Base-by-base conservation (phyloP, 1,284 basidiomycete species). In the Ustilago vetiveriae region DNA sequence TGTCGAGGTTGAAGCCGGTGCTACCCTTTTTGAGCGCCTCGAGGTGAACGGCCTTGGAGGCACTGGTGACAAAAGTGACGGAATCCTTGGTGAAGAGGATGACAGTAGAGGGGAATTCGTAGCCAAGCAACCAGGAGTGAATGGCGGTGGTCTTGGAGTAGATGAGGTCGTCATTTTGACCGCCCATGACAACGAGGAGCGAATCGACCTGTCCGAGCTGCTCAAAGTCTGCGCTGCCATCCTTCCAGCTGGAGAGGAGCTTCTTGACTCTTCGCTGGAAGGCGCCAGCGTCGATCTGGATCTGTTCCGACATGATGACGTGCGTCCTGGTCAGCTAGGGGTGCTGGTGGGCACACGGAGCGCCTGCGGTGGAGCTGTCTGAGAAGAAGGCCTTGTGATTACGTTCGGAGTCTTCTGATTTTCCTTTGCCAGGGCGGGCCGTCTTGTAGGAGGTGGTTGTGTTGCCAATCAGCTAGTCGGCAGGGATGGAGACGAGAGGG, bases 71-170 rank as follows among this genome's bases (percentile, higher is more conserved):
- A 54, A 97, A 90, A 26, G 85, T 86, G 26, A 97, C 84, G 49
- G 89, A 85, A 74, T 89, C 89, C 13, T 76, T 73, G 72, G 90
- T 87, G 72, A 98, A 90, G 30, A 95, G 84, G 55, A 94, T 87
- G 38, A 98, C 85, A 0, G 94, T 97, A 0, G 92, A 93, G 0
- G 94, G 94, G 79, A 98, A 98, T 82, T 98, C 95, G 82, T 94
- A 98, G 22, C 94, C 95, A 29, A 98, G 87, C 9, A 98, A 86
- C 90, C 92, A 97, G 74, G 92, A 93, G 53, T 72, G 72, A 3
- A 74, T 55, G 27, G 72, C 64, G 16, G 69, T 58, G 35, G 75
- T 72, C 44, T 76, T 76, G 39, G 56, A 60, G 46, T 75, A 75
- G 41, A 64, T 54, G 27, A 71, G 47, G 13, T 77, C 72, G 19